Evolutionary conservation across 371 early-diverging fungal genomes (phyloP), one percentile per base, ranked within the genome.

Genomic region (Chytridium lagenaria): DNA sequence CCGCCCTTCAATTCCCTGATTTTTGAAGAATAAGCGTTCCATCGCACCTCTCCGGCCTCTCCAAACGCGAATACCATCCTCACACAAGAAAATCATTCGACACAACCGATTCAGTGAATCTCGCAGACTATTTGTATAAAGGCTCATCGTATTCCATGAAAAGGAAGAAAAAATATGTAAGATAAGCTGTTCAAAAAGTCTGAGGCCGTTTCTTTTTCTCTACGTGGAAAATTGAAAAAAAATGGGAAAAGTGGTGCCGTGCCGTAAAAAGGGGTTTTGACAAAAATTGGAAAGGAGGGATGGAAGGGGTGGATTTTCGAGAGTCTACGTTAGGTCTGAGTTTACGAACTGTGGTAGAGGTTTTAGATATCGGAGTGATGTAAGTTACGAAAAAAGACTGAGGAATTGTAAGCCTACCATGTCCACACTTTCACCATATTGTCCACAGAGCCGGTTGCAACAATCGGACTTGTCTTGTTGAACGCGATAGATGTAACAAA

Each of bases 401-500:
- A 31, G 34, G 7, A 61, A 61, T 34, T 26, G 7, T 10, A 37
- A 16, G 26, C 61, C 2, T 36, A 61, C 61, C 89, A 89, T 15
- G 78, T 83, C 95, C 95, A 94, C 19, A 94, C 79, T 73, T 89
- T 90, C 38, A 91, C 86, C 22, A 86, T 80, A 67, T 90, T 89
- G 82, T 96, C 95, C 52, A 93, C 93, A 37, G 91, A 90, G 3
- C 94, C 96, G 0, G 95, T 95, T 3, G 93, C 88, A 77, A 79
- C 83, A 75, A 74, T 81, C 71, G 76, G 55, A 30, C 50, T 26
- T 2, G 59, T 67, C 51, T 81, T 84, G 68, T 86, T 86, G 15
- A 83, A 61, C 19, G 89, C 91, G 67, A 95, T 82, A 77, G 92
- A 92, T 16, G 94, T 94, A n/a, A 94, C 92, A 85, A 97, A 97